Base-by-base conservation (phyloP, 768 basidiomycete species). In the Termitomyces bulborhizus region DNA sequence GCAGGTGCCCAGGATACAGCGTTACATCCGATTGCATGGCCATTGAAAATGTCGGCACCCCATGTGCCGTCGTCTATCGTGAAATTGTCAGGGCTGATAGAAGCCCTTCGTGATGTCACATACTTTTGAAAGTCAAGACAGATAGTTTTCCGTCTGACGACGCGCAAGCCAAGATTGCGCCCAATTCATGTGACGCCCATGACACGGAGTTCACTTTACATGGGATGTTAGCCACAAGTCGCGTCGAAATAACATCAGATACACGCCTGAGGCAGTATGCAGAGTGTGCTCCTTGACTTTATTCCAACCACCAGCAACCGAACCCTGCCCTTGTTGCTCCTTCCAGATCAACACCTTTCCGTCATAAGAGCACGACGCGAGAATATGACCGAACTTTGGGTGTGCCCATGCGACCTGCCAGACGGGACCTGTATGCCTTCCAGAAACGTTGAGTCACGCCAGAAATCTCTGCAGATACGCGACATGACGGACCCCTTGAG, bases 321-420 rank as follows among this genome's bases (percentile, higher is more conserved):
- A 71, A 15, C 81, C 82, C 62, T 81, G 79, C 6, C 75, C 75
- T 57, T 72, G 76, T 66, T 91, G 88, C 69, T 98, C 95, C 66
- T 95, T 97, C 97, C 97, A 99, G 61, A 99, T 93, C 71, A 98
- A 81, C 18, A 97, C 97, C 64, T 96, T 92, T 45, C 97, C 95
- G 63, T 99, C 97, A 69, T 98, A 98, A 4, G 95, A 97, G 66
- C 93, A 96, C n/a, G 92, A 95, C 29, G 96, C 96, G 51, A 99
- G 84, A 64, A 99, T 96, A 58, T 89, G 85, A 1, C 97, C 97
- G 64, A 90, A 99, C 69, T 93, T 97, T 26, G 97, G 97, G 63
- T 99, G 96, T 3, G 91, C 96, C 97, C 97, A 99, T 24, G 94
- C 84, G 49, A 99, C 87, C 64, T 96, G 93, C 95, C 96, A 98